phyloP scores from a whole-genome alignment of 228 moss, liverwort and hornwort species.

The Sphagnum magellanicum region DNA sequence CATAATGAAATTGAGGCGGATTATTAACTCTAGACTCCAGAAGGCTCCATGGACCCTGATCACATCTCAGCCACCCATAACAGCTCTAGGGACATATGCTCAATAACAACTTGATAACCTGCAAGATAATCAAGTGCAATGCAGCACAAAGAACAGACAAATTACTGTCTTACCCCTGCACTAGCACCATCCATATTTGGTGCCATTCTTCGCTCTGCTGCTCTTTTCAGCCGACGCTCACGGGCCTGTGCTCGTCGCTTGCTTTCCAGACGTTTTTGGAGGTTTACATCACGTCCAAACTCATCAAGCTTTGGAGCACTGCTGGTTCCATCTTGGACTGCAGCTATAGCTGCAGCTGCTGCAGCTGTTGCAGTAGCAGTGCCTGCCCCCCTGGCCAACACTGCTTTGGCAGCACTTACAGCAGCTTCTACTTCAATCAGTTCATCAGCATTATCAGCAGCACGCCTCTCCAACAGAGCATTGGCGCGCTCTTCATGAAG shows the following conservation, averaged over 20 bases:
- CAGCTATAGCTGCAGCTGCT: conserved; percentile 50
- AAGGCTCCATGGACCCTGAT: too few relatives aligned
- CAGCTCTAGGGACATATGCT: too few relatives aligned
- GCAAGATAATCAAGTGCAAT: too few relatives aligned
- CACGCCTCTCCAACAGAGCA: conserved; percentile 78
- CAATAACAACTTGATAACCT: too few relatives aligned
- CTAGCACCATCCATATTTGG: conserved; percentile 53
- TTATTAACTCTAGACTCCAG: too few relatives aligned
- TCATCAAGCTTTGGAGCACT: conserved; percentile 80
- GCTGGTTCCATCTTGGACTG: conserved; percentile 45
- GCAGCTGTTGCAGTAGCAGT: conserved; percentile 61
- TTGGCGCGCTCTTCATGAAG: conserved; percentile 96
- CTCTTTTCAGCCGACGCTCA: conserved; percentile 43
- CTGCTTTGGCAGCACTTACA: conserved; percentile 71
- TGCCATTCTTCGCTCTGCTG: conserved; percentile 36
- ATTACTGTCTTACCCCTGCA: conserved; percentile 26
- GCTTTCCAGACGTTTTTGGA: conserved; percentile 86
- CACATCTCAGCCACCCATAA: too few relatives aligned
- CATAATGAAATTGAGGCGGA: too few relatives aligned
- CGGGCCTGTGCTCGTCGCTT: conserved; percentile 79
- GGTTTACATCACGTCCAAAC: conserved; percentile 95
- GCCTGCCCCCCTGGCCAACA: conserved; percentile 73
- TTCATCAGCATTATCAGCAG: conserved; percentile 85
- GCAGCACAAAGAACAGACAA: too few relatives aligned
- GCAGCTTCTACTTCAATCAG: conserved; percentile 81